A percentile compares a stretch with the other conserved stretches of the same genome.
phyloP scores from a whole-genome alignment of 2,329 filamentous ascomycete genomes.

The Tympanopsis confertula region DNA sequence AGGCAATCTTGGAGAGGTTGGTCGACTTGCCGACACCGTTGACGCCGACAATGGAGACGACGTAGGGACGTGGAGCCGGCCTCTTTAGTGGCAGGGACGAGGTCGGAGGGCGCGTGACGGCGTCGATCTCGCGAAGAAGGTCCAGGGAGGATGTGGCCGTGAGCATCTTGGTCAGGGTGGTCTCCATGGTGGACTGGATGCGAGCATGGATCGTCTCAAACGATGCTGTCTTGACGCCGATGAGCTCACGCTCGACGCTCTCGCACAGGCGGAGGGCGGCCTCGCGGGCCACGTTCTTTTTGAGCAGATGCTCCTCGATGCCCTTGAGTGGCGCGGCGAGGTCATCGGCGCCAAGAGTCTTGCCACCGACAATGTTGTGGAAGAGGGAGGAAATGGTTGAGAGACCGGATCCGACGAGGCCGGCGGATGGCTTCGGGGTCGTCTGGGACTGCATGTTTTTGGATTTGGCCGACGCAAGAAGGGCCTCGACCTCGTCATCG shows the following conservation, averaged over 20 bases:
- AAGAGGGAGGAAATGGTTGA: conserved; percentile 81
- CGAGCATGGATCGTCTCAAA: conserved; percentile 85
- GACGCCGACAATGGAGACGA: conserved; percentile 95
- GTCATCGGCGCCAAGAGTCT: conserved; percentile 78
- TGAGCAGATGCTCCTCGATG: conserved; percentile 88
- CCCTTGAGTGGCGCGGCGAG: conserved; percentile 85
- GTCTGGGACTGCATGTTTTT: conserved; percentile 37
- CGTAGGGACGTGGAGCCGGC: conserved; percentile 72
- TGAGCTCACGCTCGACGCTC: conserved; percentile 77
- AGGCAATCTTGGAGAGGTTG: conserved; percentile 94
- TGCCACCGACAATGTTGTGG: conserved; percentile 88
- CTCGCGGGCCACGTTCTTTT: conserved; percentile 93
- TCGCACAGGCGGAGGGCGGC: conserved; percentile 87
- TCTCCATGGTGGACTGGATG: conserved; percentile 79
- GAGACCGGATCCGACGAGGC: conserved; percentile 68
- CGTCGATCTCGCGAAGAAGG: conserved; percentile 83
- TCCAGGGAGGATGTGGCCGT: conserved; percentile 92
- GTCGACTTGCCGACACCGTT: conserved; percentile 98
- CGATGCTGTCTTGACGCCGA: conserved; percentile 81
- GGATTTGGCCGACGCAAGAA: conserved; percentile 67
- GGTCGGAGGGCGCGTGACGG: conserved; percentile 55
- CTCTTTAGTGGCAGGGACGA: conserved; percentile 49
- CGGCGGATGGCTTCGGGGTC: conserved; percentile 33
- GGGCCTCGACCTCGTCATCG: conserved; percentile 83
- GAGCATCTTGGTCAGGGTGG: conserved; percentile 84